Base-by-base conservation (phyloP, 2,329 filamentous ascomycete species). In the Monosporascus sp. region DNA sequence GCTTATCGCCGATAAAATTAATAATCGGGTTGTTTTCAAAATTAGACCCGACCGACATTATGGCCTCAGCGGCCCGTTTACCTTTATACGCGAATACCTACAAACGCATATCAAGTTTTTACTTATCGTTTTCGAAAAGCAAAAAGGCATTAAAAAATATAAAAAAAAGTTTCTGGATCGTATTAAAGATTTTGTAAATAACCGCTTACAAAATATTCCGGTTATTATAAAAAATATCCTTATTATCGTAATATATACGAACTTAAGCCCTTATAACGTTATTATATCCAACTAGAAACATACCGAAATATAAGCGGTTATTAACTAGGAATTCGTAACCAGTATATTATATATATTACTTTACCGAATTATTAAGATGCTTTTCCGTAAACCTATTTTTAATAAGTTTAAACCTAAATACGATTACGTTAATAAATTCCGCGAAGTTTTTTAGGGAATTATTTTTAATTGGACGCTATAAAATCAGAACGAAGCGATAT, bases 31-130 rank as follows among this genome's bases (percentile, higher is more conserved):
- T 48, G 36, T 31, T 45, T 54, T 61, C 41, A 50, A 31, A 43
- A 50, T 60, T 50, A 56, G 49, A 37, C 56, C 59, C 27, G 58
- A 61, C 41, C 56, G 54, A 17, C 59, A 60, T 27, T 54, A 43
- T 51, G 44, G 53, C 52, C 58, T 61, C 7, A 54, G 57, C 3
- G 57, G 56, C 5, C 58, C 59, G 4, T 61, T 59, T 20, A 48
- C 49, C 7, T 58, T 55, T 24, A 52, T 61, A 7, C 57, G 57
- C 38, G 57, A 56, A 35, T 61, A 53, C 35, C 57, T 61, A 27
- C 48, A 38, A 50, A 56, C 52, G 22, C 49, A 55, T 39, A 50
- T 61, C 46, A 15, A 49, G 49, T 52, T 43, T 20, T 39, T 51
- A 14, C 24, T 59, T 25, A 17, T 50, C 49, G 52, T 43, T 8